These are phyloP conservation scores for Monoraphidium neglectum DNA, from an alignment of 139 green algal species.

Conservation along the genomic window DNA sequence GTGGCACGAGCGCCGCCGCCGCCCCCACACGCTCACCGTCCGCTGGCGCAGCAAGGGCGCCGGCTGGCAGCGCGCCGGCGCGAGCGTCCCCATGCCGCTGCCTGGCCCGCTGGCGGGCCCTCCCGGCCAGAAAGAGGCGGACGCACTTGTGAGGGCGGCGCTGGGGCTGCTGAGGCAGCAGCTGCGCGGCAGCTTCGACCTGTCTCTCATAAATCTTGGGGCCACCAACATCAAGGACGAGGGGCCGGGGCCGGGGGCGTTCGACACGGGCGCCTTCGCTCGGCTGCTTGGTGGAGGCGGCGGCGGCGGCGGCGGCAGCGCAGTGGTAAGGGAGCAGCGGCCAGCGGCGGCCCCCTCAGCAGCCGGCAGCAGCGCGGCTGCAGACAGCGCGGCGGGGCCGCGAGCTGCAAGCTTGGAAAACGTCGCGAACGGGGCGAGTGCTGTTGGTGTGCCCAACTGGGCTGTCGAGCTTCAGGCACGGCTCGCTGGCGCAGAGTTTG, in stretches of 20 bases:
- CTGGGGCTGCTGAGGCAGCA: conserved; percentile 41
- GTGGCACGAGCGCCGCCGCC: conserved; percentile 38
- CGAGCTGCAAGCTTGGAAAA: too few species aligned
- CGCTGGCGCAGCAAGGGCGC: conserved; percentile 65
- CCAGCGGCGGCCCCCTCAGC: neutral
- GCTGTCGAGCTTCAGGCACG: too few species aligned
- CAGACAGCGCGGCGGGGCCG: too few species aligned
- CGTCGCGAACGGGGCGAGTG: too few species aligned
- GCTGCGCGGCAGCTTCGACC: conserved; percentile 54
- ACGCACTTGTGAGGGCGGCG: conserved; percentile 32
- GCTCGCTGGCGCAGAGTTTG: too few species aligned
- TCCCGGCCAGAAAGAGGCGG: conserved; percentile 18
- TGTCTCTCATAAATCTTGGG: conserved; percentile 76
- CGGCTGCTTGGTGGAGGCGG: neutral
- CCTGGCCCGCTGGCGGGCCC: neutral
- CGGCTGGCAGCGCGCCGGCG: conserved; percentile 54
- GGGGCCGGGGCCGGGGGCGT: neutral
- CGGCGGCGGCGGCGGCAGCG: neutral
- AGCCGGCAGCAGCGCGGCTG: neutral
- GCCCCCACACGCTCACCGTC: conserved; percentile 54
- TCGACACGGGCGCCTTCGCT: too few species aligned
- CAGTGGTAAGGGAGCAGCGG: neutral
- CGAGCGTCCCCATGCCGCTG: conserved; percentile 32
- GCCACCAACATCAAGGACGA: conserved; percentile 49
- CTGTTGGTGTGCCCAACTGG: too few species aligned